Evolutionary conservation across 2,329 filamentous ascomycete species (phyloP), one percentile per base, ranked within the genome.

Genomic region (Microdochium nivale): DNA sequence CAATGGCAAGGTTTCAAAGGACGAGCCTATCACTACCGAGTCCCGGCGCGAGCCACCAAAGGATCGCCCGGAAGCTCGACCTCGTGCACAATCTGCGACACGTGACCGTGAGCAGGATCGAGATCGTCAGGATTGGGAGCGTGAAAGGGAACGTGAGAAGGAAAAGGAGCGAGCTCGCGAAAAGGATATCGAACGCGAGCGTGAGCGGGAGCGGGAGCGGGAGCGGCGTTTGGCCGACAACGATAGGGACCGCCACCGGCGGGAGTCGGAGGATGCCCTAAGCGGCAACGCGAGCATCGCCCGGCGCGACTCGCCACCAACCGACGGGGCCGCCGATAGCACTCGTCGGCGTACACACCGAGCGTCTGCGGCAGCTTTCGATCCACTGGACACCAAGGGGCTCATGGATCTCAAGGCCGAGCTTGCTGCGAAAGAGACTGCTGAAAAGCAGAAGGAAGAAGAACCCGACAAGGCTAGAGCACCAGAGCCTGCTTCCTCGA

Each of bases 351-450:
- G 75, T 43, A 69, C 70, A 7, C 60, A 60, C 24, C 68, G 67
- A 16, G 58, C 64, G 33, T 67, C 74, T 1, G 62, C 65, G 43
- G 67, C 25, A 19, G 24, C 66, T 1, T 82, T 82, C 54, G 69
- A 79, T 52, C 78, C 78, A 5, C 81, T 75, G 25, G 73, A 82
- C 56, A 70, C 76, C 2, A 70, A 69, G 27, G 74, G 75, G 16
- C 56, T 82, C 16, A 70, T 68, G 52, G 72, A 74, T 10, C 62
- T 80, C 43, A 77, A 78, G 58, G 72, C 77, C 24, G 70, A 80
- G 57, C 63, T 78, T 27, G 71, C 76, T 19, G 70, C 73, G 30
- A 67, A 74, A 57, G 67, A 68, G 27, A 59, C 59, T 24, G 56
- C 61, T 54, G 62, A 64, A 21, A 61, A 65, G 47, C 54, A 55